These are phyloP conservation scores for Lentinula aciculospora DNA, from an alignment of 768 basidiomycete genomes.

Conservation along the genomic window DNA sequence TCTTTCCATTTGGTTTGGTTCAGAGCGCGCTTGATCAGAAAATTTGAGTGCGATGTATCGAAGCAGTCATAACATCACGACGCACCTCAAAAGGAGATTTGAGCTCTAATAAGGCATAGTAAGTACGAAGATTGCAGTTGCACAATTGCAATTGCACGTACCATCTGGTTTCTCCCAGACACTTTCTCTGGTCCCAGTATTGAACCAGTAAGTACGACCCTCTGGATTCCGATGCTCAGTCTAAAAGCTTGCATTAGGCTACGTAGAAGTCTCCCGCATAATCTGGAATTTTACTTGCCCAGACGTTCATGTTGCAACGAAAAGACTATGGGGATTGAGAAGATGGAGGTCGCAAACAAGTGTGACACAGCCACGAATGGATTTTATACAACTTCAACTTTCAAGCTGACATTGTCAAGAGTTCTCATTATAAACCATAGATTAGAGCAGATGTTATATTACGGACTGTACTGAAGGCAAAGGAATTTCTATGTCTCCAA, in stretches of 20 bases:
- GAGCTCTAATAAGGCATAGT: conserved; percentile 45
- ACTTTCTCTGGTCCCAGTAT: conserved; percentile 80
- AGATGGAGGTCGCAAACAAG: background rate
- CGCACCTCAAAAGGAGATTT: conserved; percentile 89
- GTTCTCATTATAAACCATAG: no score
- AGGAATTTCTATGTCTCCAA: conserved; percentile 68
- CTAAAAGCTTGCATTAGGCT: conserved; percentile 28
- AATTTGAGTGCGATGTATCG: background rate
- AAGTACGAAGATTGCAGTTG: background rate
- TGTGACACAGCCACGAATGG: background rate
- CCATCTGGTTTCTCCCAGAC: conserved; percentile 99
- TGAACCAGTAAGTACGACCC: conserved; percentile 98
- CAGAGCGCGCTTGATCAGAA: conserved; percentile 63
- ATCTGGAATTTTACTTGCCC: background rate
- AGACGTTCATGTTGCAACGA: conserved; percentile 6
- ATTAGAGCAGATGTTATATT: background rate
- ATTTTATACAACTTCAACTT: background rate
- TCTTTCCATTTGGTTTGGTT: conserved; percentile 93
- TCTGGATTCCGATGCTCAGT: conserved; percentile 94
- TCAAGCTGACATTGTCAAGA: background rate
- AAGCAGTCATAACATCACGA: background rate
- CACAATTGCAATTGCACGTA: conserved; percentile 24
- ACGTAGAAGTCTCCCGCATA: background rate
- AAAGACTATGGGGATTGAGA: background rate
- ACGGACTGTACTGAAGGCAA: conserved; percentile 10